These are phyloP conservation scores for Cnidoscolus chayamansa DNA, from an alignment of 441 rosid genomes.

Conservation along the genomic window DNA sequence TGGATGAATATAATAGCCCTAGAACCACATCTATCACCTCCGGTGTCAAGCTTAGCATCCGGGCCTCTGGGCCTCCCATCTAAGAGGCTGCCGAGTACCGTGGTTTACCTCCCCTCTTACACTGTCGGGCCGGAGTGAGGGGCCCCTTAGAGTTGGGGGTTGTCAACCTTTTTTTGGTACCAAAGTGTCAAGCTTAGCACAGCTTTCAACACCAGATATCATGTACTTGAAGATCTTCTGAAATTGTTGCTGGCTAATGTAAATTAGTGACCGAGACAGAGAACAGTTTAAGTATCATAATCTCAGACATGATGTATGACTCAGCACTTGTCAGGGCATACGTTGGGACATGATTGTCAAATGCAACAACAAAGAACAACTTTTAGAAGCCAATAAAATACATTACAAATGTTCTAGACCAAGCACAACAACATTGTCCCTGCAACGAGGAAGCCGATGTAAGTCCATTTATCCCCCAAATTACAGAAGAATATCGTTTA, in stretches of 20 bases:
- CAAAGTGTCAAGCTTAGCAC: slow-evolving; percentile 79
- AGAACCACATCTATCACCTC: slow-evolving; percentile 64
- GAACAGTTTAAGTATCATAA: neutral
- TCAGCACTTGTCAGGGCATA: neutral
- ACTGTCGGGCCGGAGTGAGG: too few species aligned
- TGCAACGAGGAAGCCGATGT: slow-evolving; percentile 19
- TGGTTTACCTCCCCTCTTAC: too few species aligned
- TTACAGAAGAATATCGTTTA: neutral
- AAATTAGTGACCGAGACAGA: neutral
- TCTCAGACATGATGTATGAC: neutral
- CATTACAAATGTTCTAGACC: slow-evolving; percentile 66
- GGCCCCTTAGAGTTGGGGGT: too few species aligned
- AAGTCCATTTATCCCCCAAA: neutral
- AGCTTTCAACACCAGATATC: slow-evolving; percentile 61
- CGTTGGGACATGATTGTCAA: neutral
- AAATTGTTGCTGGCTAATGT: slow-evolving; percentile 40
- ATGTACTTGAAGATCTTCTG: slow-evolving; percentile 69
- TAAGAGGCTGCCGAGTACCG: too few species aligned
- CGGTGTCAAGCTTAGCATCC: slow-evolving; percentile 82
- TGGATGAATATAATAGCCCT: slow-evolving; percentile 78
- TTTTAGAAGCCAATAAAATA: neutral
- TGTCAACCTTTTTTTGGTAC: too few species aligned
- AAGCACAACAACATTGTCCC: slow-evolving; percentile 91
- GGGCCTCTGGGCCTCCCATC: too few species aligned
- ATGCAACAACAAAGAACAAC: neutral